Evolutionary conservation across 805 yeast genomes (phyloP).

Genomic region (Cyberlindnera saturnus): DNA sequence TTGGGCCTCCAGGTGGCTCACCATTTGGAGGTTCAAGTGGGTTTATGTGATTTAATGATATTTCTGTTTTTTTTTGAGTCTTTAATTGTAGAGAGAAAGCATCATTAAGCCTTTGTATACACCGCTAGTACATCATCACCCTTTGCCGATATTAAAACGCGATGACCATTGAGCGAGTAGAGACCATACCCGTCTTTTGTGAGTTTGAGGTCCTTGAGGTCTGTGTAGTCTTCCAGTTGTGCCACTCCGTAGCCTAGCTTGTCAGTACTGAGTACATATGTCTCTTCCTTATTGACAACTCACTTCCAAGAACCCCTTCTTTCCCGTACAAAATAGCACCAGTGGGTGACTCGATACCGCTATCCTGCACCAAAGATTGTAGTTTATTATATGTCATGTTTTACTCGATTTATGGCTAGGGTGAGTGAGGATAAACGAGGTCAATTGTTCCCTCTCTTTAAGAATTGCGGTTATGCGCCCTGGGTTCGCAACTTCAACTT

Average conservation of each 20-base stretch:
- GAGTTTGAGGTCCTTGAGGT: conserved; percentile 10
- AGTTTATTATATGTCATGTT: neutral
- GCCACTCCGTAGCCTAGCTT: conserved; percentile 13
- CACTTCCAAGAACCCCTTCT: conserved; percentile 16
- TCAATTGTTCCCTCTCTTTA: too few species aligned
- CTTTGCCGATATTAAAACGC: conserved; percentile 5
- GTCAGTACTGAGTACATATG: neutral
- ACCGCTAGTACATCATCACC: conserved; percentile 11
- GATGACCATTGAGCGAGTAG: conserved; percentile 9
- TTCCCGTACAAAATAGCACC: conserved; percentile 13
- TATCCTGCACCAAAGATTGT: conserved; percentile 4
- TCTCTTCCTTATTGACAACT: neutral
- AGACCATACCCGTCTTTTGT: conserved; percentile 15
- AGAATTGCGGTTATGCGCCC: too few species aligned
- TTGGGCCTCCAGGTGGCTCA: neutral
- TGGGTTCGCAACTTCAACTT: too few species aligned
- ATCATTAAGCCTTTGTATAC: conserved; percentile 4
- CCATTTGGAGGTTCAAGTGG: conserved; percentile 4
- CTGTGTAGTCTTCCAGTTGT: conserved; percentile 4
- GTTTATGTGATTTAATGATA: conserved; percentile 1
- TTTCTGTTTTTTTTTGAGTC: neutral
- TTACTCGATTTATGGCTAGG: neutral
- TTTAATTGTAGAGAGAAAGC: neutral
- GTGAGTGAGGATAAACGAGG: too few species aligned
- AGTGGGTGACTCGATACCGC: conserved; percentile 9